Conservation (phyloP, 768 basidiomycete species). For the Trametes cinnabarina region DNA sequence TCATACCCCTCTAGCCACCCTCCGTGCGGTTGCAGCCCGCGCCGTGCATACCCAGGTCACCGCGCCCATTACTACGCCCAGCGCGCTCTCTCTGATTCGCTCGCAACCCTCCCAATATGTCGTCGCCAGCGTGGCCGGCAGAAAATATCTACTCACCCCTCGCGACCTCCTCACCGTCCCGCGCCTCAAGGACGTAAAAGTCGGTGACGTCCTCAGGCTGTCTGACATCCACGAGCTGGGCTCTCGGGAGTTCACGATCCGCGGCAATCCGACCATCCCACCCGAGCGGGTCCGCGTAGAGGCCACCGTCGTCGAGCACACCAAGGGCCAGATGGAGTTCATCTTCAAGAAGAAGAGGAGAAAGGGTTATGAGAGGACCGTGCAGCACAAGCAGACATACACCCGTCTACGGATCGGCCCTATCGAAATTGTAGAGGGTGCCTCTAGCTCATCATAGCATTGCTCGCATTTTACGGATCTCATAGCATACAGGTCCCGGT, state of each 20-base stretch:
- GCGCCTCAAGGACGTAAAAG: conserved; percentile 76
- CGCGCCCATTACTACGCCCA: conserved; percentile 42
- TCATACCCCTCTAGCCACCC: conserved; percentile 2
- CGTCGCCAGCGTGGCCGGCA: conserved; percentile 82
- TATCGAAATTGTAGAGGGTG: conserved; percentile 50
- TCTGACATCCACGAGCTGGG: conserved; percentile 92
- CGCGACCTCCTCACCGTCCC: conserved; percentile 93
- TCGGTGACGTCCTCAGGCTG: conserved; percentile 82
- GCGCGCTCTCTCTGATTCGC: conserved; percentile 78
- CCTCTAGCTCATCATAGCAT: conserved; percentile 27
- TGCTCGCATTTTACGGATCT: conserved; percentile 14
- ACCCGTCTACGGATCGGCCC: conserved; percentile 91
- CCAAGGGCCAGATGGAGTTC: conserved; percentile 88
- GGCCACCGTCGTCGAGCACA: conserved; percentile 96
- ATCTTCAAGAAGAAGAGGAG: conserved; percentile 97
- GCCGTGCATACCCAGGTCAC: conserved; percentile 34
- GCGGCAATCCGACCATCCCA: conserved; percentile 72
- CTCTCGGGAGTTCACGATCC: conserved; percentile 90
- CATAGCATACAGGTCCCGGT: conserved; percentile 7
- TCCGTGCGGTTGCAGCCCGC: conserved; percentile 26
- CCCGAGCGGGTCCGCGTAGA: conserved; percentile 65
- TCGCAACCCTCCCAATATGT: conserved; percentile 93
- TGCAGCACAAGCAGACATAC: conserved; percentile 91
- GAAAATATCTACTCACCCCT: conserved; percentile 86
- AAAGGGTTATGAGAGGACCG: conserved; percentile 96